These are phyloP conservation scores for Apiospora sp. DNA, from an alignment of 2,329 filamentous ascomycete species.

Conservation along the genomic window DNA sequence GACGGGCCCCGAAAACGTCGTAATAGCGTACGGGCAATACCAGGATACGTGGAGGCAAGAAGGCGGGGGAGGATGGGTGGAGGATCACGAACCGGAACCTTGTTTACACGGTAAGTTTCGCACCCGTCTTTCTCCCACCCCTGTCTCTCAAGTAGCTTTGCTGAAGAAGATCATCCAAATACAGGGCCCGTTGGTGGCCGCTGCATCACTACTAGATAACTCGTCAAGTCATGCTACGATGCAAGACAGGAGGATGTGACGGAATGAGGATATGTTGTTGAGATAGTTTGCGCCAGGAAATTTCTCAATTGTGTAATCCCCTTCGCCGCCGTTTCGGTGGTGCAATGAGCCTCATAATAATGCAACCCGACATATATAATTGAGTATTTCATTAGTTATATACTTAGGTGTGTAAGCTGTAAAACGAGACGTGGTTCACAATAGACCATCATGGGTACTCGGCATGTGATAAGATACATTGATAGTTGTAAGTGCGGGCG, in stretches of 20 bases:
- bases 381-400: too few relatives aligned
- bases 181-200: background rate
- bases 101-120: constrained; percentile 5
- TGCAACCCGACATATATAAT: too few relatives aligned
- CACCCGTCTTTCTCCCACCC: background rate
- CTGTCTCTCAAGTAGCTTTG: background rate
- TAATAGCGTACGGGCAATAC: background rate
- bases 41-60: constrained; percentile 16
- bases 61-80: constrained; percentile 1
- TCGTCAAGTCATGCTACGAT: background rate
- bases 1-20: background rate
- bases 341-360: background rate
- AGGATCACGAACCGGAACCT: constrained; percentile 20
- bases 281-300: background rate
- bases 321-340: background rate
- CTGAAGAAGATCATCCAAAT: background rate
- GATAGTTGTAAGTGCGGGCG: too few relatives aligned
- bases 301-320: background rate
- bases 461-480: too few relatives aligned
- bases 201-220: background rate
- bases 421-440: too few relatives aligned
- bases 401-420: too few relatives aligned
- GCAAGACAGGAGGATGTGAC: background rate
- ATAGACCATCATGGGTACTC: too few relatives aligned
- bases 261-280: constrained; percentile 5